Evolutionary conservation across 371 early-diverging fungal genomes (phyloP), one percentile per base, ranked within the genome.

Genomic region (Blastocladiella emersonii): DNA sequence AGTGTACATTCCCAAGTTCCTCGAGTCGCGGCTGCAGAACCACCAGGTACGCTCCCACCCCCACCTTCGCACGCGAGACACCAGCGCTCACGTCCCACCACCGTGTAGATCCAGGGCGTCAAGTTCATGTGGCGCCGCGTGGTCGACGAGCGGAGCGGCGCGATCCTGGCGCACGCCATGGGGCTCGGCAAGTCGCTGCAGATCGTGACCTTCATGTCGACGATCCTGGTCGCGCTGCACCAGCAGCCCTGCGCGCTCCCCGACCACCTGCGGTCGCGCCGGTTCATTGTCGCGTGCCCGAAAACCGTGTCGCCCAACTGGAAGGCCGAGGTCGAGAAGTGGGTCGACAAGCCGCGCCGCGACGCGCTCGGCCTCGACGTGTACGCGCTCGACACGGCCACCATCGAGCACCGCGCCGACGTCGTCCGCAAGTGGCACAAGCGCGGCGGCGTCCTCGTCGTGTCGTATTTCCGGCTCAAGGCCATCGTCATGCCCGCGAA

Each of bases 171-270:
- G 10, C 77, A 81, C 67, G 73, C 75, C 17, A 77, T 81, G 76
- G 81, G 82, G 3, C 66, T 81, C 23, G 81, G 79, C 57, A 62
- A 81, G 65, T 77, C 79, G 12, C 35, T 79, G 25, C 81, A 81
- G 65, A 61, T 67, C 7, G 69, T 81, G 55, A 63, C 68, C 0
- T 70, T 80, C 55, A 17, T 78, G 0, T 63, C n/a, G 71, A 70
- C 56, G 30, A 64, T 48, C 65, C 66, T 25, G 19, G 61, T 19
- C 6, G 3, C 35, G 15, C 64, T 48, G n/a, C 48, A 1, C 23
- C 21, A 15, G 1, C 1, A 19, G 25, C 23, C 25, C 19, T 15
- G 35, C 12, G 34, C 53, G 27, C 12, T 61, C 17, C 30, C 51
- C 8, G 37, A 63, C 27, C 15, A 27, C 27, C 19, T 66, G 34